These are phyloP conservation scores for Oenanthe javanica DNA, from an alignment of 140 eudicot species.

Conservation along the genomic window DNA sequence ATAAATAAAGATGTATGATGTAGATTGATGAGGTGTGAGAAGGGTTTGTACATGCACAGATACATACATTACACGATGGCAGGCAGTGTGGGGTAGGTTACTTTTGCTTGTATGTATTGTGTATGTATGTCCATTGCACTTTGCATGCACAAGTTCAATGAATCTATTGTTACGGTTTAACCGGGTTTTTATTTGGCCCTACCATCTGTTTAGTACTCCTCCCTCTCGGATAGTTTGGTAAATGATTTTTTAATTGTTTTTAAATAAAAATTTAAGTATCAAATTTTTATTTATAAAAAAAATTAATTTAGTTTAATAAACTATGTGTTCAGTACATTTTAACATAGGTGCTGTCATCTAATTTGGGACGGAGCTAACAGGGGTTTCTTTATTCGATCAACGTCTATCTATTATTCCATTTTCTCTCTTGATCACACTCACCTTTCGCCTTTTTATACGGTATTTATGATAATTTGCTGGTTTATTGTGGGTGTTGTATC, in stretches of 20 bases:
- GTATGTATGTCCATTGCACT: background rate
- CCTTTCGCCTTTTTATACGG: background rate
- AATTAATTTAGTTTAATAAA: too few species aligned
- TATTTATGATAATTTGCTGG: too few species aligned
- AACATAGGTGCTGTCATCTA: too few species aligned
- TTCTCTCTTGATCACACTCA: background rate
- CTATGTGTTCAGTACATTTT: too few species aligned
- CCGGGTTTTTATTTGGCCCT: background rate
- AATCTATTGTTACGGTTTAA: background rate
- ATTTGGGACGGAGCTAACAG: background rate
- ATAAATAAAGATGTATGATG: background rate
- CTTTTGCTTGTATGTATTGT: background rate
- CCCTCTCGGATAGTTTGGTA: too few species aligned
- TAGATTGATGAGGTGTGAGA: background rate
- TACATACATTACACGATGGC: background rate
- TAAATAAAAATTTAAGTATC: too few species aligned
- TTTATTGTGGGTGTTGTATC: too few species aligned
- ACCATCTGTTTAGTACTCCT: background rate
- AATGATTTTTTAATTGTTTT: too few species aligned
- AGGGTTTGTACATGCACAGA: background rate
- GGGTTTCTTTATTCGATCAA: background rate
- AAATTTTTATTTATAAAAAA: too few species aligned
- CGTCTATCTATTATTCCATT: background rate
- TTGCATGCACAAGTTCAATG: constrained; percentile 1
- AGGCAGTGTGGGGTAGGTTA: background rate